Base-by-base conservation (phyloP, 495 filamentous ascomycete genomes). In the Rusavskia elegans region DNA sequence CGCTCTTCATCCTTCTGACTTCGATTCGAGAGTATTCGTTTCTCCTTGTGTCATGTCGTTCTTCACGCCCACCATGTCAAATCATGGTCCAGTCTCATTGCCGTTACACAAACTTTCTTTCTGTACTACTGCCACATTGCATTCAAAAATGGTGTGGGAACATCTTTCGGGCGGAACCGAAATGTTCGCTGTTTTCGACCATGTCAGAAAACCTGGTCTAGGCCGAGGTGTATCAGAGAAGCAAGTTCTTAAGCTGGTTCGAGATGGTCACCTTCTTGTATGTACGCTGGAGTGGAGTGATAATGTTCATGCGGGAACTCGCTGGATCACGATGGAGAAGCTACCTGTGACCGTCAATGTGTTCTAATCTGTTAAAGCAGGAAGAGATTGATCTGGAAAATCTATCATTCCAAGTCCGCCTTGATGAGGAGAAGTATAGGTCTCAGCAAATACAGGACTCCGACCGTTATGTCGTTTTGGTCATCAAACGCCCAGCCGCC, bases 131-230 rank as follows among this genome's bases (percentile, higher is more conserved):
- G 21, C 45, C 7, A 39, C 32, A n/a, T 48, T 52, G 20, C 44
- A 30, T 29, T 37, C 57, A 14, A 46, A 44, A 14, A 50, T 55
- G 45, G 30, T 25, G 19, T 62, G 59, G 59, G 55, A 45, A 13
- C 59, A 59, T 51, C 19, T 59, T 21, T 46, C 41, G 1, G 40
- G 50, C 38, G 39, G 50, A 20, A 44, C 50, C 21, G 50, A 55
- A 30, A 52, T 59, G 30, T 62, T 55, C 48, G 50, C 55, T 17
- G 59, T 62, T 11, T 59, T 62, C 25, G 59, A 62, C 48, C 23
- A 40, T 2, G 45, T 58, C 21, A 40, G 25, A n/a, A 45, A 50
- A 27, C 53, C 42, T 45, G 48, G 44, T 23, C 14, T 53, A 8
- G 52, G 40, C 21, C 52, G 44, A 16, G 6, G 30, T 30, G 51